A percentile compares a stretch with the other conserved stretches of the same genome.
These are phyloP conservation scores for Diaporthe citri DNA, from an alignment of 2,329 filamentous ascomycete species.

Conservation along the genomic window DNA sequence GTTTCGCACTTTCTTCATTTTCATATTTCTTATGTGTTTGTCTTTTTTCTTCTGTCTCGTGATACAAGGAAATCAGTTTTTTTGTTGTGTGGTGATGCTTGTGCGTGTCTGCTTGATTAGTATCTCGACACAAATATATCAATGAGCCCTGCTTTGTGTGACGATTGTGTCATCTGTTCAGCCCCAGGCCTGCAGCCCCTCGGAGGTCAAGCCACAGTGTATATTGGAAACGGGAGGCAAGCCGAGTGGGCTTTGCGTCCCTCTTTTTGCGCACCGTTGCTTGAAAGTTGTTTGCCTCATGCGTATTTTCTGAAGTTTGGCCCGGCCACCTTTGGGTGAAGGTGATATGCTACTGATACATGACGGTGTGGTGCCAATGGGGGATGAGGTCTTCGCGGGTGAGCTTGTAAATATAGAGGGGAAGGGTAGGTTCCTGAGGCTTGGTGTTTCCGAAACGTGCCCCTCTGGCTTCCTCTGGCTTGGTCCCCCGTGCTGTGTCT, in stretches of 20 bases:
- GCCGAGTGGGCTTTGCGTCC: background rate
- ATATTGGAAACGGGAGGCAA: background rate
- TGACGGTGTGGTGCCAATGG: no score
- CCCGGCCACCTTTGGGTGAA: no score
- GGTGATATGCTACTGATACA: background rate
- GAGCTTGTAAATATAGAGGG: background rate
- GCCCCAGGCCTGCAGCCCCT: background rate
- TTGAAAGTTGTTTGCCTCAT: background rate
- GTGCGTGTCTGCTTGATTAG: background rate
- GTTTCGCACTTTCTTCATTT: background rate
- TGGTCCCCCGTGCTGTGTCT: background rate
- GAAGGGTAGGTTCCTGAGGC: background rate
- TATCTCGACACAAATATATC: background rate
- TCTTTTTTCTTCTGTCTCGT: background rate
- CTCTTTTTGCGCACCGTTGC: no score
- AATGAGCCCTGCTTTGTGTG: constrained; percentile 1
- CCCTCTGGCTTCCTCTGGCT: no score
- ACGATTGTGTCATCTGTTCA: background rate
- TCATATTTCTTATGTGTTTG: background rate
- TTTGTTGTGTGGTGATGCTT: background rate
- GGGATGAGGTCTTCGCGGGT: background rate
- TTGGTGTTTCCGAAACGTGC: background rate
- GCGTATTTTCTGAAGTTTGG: background rate
- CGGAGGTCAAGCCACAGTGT: background rate
- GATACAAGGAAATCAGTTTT: background rate